Evolutionary conservation across 2,329 filamentous ascomycete species (phyloP), one percentile per base, ranked within the genome.

Genomic region (Lizonia empirigonia): DNA sequence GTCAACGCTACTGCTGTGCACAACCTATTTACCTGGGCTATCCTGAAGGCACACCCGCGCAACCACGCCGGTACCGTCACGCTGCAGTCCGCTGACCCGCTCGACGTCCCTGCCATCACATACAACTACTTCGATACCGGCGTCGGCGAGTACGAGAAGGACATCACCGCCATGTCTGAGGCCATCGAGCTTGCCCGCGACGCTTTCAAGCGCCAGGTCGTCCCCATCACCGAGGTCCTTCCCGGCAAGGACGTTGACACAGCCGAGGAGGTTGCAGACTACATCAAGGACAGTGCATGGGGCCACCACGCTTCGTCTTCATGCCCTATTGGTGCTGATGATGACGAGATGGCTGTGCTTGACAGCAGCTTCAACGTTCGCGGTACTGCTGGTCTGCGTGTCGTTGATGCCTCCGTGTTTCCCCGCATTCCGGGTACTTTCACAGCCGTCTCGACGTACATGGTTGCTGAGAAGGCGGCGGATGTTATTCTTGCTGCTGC

Each of bases 41-140:
- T 81, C 3, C 76, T 90, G 44, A 86, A 87, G 70, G 80, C 82
- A 0, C 85, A 87, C 61, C 80, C 85, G 0, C 80, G 82, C 44
- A 88, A 89, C 67, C 71, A 70, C 68, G 77, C 69, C 5, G 88
- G 88, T 7, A 81, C 78, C 1, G 86, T 91, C 4, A 79, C 71
- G 3, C 80, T 91, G 5, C 76, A 76, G 13, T 85, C 83, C 0
- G 72, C 80, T 0, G 81, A 90, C 63, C 86, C 87, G 0, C 80
- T 82, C 1, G 86, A 89, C 45, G 74, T 78, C 3, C 87, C 88
- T 0, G 68, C 80, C 7, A 87, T 90, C 59, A 60, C 59, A 8
- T 73, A 69, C 67, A 72, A 73, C 67, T 73, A 69, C 64, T 74
- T 73, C 55, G 68, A 73, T 47, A 69, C 76, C 0, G 81, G 81